Evolutionary conservation across 2,329 filamentous ascomycete genomes (phyloP), one percentile per base, ranked within the genome.

Genomic region (Paraconiothyrium brasiliense): DNA sequence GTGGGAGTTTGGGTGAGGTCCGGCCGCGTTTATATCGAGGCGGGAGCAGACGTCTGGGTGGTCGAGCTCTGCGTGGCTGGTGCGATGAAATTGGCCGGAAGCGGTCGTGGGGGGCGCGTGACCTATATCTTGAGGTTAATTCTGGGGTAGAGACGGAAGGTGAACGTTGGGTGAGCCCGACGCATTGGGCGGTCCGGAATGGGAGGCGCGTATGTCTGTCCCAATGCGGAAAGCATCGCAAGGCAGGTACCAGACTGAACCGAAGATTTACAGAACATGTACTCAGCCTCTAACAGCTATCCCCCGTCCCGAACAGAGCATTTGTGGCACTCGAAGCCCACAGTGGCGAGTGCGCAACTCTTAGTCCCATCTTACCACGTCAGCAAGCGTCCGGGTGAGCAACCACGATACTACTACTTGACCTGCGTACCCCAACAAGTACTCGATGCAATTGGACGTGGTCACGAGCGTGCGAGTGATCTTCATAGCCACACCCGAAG

Each of bases 111-210:
- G 20, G 14, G 39, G 57, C 57, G 39, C 49, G 57, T 59, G 49
- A 59, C 16, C 30, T 10, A 32, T 22, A 54, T 59, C 46, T 30
- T 59, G 57, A 59, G 30, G 39, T 43, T 5, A 30, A 48, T 6
- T 44, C 37, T 35, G 47, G 56, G 48, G 47, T 46, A 32, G 22
- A n/a, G 48, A 52, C 47, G 52, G 34, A 44, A 58, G 39, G 20
- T 16, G 43, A 24, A 44, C 49, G 34, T 20, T 37, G 5, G 7
- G 27, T 46, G 46, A 13, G 37, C 16, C 37, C n/a, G 16, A 39
- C 57, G 57, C 27, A 47, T 22, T 54, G 48, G 57, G 57, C 43
- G 24, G 10, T 20, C 24, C 46, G 49, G 57, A 59, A 59, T 54
- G 57, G 49, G 39, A 56, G 27, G 39, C 52, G 30, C 27, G 11